Evolutionary conservation across 106 monocot species (phyloP).

Genomic region (Platanthera zijinensis): DNA sequence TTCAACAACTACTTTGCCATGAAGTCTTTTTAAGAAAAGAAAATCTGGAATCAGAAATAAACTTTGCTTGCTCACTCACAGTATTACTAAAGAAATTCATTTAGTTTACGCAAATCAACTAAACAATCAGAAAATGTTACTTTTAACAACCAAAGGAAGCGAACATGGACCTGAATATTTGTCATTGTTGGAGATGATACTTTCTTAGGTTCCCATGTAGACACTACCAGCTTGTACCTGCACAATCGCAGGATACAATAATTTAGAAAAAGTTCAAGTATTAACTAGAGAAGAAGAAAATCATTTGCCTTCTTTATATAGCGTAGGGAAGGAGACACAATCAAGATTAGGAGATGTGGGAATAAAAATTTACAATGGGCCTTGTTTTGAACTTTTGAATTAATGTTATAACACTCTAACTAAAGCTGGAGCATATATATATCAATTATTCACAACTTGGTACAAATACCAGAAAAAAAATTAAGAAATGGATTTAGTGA

Average conservation of each 20-base stretch:
- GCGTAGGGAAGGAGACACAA: not conserved
- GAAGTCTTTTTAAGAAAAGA: not conserved
- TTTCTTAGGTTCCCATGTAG: conserved; percentile 77
- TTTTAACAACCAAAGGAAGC: not conserved
- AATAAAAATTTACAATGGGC: no score
- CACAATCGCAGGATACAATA: conserved; percentile 13
- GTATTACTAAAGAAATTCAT: not conserved
- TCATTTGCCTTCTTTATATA: not conserved
- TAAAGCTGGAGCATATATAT: no score
- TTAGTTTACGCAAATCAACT: not conserved
- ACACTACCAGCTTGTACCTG: conserved; percentile 92
- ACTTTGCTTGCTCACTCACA: not conserved
- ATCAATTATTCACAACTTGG: no score
- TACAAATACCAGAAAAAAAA: no score
- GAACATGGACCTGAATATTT: conserved; percentile 76
- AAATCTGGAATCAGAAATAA: not conserved
- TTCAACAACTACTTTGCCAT: not conserved
- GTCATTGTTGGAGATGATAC: conserved; percentile 71
- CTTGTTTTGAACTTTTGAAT: no score
- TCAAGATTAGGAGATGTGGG: no score
- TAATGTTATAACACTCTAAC: no score
- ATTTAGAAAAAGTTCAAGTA: not conserved
- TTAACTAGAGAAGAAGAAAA: not conserved
- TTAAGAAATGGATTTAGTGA: no score
- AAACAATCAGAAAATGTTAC: not conserved